Percentiles rank a stretch among this genome's conserved stretches.
These are phyloP conservation scores for Diaporthe citrichinensis DNA, from an alignment of 2,329 filamentous ascomycete species.

Conservation along the genomic window DNA sequence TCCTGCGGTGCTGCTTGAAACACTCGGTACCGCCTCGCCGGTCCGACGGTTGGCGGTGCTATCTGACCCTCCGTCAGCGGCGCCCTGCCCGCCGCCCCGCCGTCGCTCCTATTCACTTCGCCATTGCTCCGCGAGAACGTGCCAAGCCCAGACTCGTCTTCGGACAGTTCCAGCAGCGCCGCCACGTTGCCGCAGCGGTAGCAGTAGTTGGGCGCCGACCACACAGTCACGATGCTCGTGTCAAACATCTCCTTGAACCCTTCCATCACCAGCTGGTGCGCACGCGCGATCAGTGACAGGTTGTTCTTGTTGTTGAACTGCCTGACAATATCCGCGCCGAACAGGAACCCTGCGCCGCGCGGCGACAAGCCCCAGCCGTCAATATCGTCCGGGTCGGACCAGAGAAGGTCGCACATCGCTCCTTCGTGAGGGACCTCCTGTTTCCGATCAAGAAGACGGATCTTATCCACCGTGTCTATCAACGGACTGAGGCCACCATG, in stretches of 20 bases:
- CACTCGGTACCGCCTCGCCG: constrained; percentile 90
- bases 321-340: constrained; percentile 95
- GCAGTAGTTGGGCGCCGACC: constrained; percentile 97
- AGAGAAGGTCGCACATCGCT: constrained; percentile 98
- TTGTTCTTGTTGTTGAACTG: constrained; percentile 96
- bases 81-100: constrained; percentile 57
- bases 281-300: constrained; percentile 90
- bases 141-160: constrained; percentile 83
- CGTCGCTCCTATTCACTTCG: constrained; percentile 73
- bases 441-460: constrained; percentile 93
- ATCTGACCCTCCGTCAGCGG: constrained; percentile 64
- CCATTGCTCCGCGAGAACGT: constrained; percentile 80
- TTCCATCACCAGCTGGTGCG: constrained; percentile 99
- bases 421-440: constrained; percentile 99
- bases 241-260: constrained; percentile 99
- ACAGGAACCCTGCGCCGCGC: constrained; percentile 94
- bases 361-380: constrained; percentile 97
- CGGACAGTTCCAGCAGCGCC: constrained; percentile 91
- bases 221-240: constrained; percentile 96
- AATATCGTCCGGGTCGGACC: constrained; percentile 98
- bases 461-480: constrained; percentile 95
- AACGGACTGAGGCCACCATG: constrained; percentile 94
- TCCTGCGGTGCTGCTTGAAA: constrained; percentile 98
- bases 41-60: constrained; percentile 68
- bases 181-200: constrained; percentile 97